phyloP scores from a whole-genome alignment of 441 rosid species.

The Populus trichocarpa region DNA sequence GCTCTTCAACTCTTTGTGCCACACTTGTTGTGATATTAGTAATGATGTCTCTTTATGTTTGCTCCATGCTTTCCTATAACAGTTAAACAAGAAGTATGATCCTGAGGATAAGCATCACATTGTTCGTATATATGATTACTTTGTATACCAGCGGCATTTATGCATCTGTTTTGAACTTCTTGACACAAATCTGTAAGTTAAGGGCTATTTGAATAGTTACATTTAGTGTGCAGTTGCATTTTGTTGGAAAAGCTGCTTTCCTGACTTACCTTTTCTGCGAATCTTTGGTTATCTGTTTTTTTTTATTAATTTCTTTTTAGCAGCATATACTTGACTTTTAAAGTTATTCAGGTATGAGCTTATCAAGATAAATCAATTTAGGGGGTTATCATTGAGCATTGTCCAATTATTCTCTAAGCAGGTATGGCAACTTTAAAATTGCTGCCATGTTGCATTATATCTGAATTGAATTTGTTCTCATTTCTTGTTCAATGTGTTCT shows the following conservation, averaged over 20 bases:
- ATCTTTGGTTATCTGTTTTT: neutral
- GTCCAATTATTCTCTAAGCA: conserved; percentile 98
- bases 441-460: conserved; percentile 6
- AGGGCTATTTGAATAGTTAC: neutral
- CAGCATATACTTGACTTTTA: conserved; percentile 21
- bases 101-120: conserved; percentile 99
- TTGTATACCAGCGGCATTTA: conserved; percentile 81
- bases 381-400: conserved; percentile 95
- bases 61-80: conserved; percentile 30
- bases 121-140: conserved; percentile 95
- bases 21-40: conserved; percentile 10
- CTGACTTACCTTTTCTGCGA: conserved; percentile 10
- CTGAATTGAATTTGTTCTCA: conserved; percentile 6
- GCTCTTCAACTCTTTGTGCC: conserved; percentile 15
- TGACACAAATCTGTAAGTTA: conserved; percentile 93
- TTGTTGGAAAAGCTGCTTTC: conserved; percentile 1
- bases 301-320: conserved; percentile 9
- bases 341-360: conserved; percentile 80
- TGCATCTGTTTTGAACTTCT: conserved; percentile 99
- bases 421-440: conserved; percentile 41
- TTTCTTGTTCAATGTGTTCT: conserved; percentile 15
- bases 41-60: conserved; percentile 16
- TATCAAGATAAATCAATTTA: conserved; percentile 91
- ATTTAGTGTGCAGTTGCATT: conserved; percentile 1
- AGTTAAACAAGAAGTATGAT: conserved; percentile 98